Base-by-base conservation (phyloP, 352 stramenopile species). In the Phytophthora fragariaefolia region DNA sequence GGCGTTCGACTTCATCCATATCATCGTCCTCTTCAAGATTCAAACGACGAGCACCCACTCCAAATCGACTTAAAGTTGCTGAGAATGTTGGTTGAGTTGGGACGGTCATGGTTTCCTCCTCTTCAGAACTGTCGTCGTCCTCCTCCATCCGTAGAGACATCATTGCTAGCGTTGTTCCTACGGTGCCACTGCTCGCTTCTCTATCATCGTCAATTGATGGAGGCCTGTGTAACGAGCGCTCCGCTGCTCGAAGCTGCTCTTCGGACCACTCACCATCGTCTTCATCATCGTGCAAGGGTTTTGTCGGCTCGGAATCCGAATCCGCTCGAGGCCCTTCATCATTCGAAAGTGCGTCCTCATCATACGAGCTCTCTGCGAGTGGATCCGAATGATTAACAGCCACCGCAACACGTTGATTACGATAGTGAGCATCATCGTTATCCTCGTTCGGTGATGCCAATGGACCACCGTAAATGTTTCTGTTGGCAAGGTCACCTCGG, bases 21-120 rank as follows among this genome's bases (percentile, higher is more conserved):
- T 79, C 71, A 26, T 71, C 71, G 15, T 74, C 67, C 56, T 79
- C 64, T 42, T 74, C 69, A 2, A 76, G 52, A 12, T 62, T 52
- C 27, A 66, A 15, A 6, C 63, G 63, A 18, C 26, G 50, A 5
- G 22, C 8, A 15, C 47, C 52, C 26, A 58, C 53, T n/a, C 52
- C 40, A 30, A 76, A 60, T 51, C 63, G 56, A 38, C 43, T 57
- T 27, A 59, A 24, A 36, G 10, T 66, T 17, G 46, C 17, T 48
- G 38, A 51, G 22, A 62, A 56, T 1, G 40, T 38, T 8, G 52
- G 23, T 36, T 38, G 42, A 8, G 26, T 40, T 32, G 61, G 45
- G 3, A 65, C 47, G 42, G 15, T 4, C 52, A 63, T 66, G 9
- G 58, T 76, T 24, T 71, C 54, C 59, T 72, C 62, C 27, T 76